Conservation (phyloP, 495 filamentous ascomycete genomes). For the Annulohypoxylon maeteangense region DNA sequence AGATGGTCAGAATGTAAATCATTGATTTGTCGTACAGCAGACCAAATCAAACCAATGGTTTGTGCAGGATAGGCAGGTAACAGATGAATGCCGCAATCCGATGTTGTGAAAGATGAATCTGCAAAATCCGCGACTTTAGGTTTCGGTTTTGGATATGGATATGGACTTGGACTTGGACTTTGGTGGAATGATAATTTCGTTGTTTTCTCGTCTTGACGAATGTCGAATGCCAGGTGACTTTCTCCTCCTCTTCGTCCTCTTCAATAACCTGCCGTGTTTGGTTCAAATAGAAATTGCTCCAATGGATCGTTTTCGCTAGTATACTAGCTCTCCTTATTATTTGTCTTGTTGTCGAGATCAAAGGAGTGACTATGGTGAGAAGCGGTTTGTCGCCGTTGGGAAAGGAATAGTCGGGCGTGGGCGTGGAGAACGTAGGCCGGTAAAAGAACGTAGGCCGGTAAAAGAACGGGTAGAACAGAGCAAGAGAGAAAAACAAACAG, state of each 20-base stretch:
- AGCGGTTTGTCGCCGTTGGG: neutral
- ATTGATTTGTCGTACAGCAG: conserved; percentile 33
- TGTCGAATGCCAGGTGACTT: conserved; percentile 29
- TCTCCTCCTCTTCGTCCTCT: conserved; percentile 3
- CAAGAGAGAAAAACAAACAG: conserved; percentile 16
- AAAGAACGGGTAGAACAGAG: conserved; percentile 13
- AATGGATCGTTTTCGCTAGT: conserved; percentile 13
- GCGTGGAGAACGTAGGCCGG: conserved; percentile 25
- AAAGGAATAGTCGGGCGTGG: conserved; percentile 23
- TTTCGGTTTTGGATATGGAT: conserved; percentile 15
- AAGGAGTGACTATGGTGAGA: conserved; percentile 43
- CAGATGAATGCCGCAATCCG: conserved; percentile 45
- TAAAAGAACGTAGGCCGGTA: neutral
- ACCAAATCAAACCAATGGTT: conserved; percentile 35
- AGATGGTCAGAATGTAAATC: neutral
- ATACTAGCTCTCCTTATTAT: conserved; percentile 5
- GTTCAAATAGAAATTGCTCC: conserved; percentile 8
- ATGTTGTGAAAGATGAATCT: conserved; percentile 30
- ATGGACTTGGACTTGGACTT: no score
- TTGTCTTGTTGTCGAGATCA: conserved; percentile 4
- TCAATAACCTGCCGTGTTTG: neutral
- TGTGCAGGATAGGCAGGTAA: conserved; percentile 45
- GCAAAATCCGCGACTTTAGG: conserved; percentile 23
- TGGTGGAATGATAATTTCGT: conserved; percentile 28
- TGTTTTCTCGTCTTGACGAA: neutral